These are phyloP conservation scores for Trypethelium eluteriae DNA, from an alignment of 495 filamentous ascomycete species.

Conservation along the genomic window DNA sequence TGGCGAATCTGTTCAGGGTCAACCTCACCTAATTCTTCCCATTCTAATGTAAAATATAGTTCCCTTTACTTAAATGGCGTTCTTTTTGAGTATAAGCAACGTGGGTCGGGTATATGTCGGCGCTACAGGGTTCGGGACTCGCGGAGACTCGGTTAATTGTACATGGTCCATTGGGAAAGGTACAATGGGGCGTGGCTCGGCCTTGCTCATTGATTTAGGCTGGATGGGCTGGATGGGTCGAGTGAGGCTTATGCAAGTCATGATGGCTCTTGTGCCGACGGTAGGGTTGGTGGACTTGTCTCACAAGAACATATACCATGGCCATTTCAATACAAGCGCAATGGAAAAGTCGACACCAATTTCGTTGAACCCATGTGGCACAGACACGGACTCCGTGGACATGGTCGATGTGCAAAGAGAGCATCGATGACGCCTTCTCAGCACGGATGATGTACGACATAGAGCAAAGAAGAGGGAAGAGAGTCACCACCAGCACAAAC, in stretches of 20 bases:
- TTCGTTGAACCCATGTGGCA: neutral
- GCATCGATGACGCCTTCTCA: neutral
- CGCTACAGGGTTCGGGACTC: neutral
- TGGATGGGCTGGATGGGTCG: neutral
- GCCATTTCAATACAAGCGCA: neutral
- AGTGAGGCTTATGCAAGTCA: neutral
- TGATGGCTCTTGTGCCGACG: neutral
- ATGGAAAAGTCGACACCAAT: neutral
- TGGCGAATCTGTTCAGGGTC: neutral
- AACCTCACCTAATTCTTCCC: neutral
- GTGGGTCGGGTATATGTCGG: neutral
- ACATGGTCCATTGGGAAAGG: too few relatives aligned
- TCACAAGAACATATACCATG: neutral
- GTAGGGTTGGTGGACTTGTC: neutral
- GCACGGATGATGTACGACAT: neutral
- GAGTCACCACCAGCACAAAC: neutral
- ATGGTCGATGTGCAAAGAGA: too few relatives aligned
- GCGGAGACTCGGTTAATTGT: neutral
- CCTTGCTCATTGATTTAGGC: neutral
- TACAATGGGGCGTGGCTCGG: neutral
- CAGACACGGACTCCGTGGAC: neutral
- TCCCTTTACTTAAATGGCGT: neutral
- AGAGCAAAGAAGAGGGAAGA: neutral
- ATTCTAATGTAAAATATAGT: constrained; percentile 1
- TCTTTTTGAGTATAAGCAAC: neutral